Evolutionary conservation across 139 green algal species (phyloP), one percentile per base, ranked within the genome.

Genomic region (Micromonas pusilla): DNA sequence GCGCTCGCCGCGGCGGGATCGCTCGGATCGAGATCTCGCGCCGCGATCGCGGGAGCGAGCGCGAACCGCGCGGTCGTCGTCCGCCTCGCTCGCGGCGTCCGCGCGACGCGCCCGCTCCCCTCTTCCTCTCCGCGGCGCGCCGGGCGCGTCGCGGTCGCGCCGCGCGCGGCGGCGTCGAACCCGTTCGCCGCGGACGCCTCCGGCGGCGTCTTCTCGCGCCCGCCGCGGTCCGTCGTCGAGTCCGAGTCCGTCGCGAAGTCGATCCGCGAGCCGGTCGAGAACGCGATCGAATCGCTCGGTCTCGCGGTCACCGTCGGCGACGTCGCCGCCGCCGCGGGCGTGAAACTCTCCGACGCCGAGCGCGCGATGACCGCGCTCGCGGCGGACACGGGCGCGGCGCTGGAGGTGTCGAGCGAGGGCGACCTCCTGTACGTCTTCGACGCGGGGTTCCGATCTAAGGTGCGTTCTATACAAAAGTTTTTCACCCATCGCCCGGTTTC

Each of bases 391-490:
- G 31, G 78, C 26, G 93, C 85, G 0, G 81, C 86, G 2, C 81
- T 97, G 1, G 81, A 97, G 87, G 94, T 98, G 16, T 95, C 93
- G 0, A 25, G 83, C 9, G 79, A 86, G 25, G 94, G 94, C 28
- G 92, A 98, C 34, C 84, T 98, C 6, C 81, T 97, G 53, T 98
- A 97, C 80, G 82, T 84, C 0, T 91, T 98, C 70, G 72, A 85
- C 0, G 54, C 45, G 16, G 81, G 87, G 76, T 96, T 96, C 79
- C 81, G 81, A 13, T 36, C 68, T n/a, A n/a, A n/a, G n/a, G n/a
- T n/a, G n/a, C n/a, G n/a, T n/a, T n/a, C n/a, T n/a, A n/a, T n/a
- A n/a, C n/a, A n/a, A n/a, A n/a, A n/a, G n/a, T n/a, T n/a, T n/a
- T n/a, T n/a, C n/a, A n/a, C n/a, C n/a, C n/a, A n/a, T n/a, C n/a